phyloP scores from a whole-genome alignment of 805 yeast species.

The Saccharomycopsis babjevae region DNA sequence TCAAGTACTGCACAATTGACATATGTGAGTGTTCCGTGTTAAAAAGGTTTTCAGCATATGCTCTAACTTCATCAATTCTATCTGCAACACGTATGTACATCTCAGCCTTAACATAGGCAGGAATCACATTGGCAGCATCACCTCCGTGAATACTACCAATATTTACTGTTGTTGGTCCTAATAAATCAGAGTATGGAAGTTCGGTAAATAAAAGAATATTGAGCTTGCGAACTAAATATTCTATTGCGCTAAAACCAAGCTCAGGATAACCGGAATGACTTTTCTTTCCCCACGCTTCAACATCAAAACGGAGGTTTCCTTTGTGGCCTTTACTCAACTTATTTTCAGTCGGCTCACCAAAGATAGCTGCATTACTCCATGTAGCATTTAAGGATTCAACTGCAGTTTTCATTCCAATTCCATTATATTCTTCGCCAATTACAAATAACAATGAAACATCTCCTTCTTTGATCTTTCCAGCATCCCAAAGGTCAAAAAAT shows the following conservation, averaged over 20 bases:
- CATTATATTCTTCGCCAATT: slow-evolving; percentile 60
- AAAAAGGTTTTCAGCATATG: not conserved
- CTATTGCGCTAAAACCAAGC: slow-evolving; percentile 52
- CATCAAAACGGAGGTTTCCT: slow-evolving; percentile 38
- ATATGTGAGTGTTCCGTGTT: not conserved
- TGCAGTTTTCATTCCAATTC: slow-evolving; percentile 50
- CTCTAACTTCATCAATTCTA: slow-evolving; percentile 21
- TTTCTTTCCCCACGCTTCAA: slow-evolving; percentile 41
- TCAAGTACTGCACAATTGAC: slow-evolving; percentile 13
- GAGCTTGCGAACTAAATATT: slow-evolving; percentile 41
- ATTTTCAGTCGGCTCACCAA: slow-evolving; percentile 68
- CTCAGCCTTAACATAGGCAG: slow-evolving; percentile 44
- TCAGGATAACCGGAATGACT: slow-evolving; percentile 65
- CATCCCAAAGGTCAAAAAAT: slow-evolving; percentile 34
- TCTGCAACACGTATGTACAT: slow-evolving; percentile 45
- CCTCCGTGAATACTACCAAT: slow-evolving; percentile 51
- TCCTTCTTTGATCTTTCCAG: slow-evolving; percentile 35
- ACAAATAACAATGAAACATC: slow-evolving; percentile 52
- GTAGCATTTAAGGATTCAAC: slow-evolving; percentile 29
- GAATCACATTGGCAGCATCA: slow-evolving; percentile 55
- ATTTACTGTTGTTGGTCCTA: slow-evolving; percentile 54
- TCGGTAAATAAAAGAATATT: slow-evolving; percentile 33
- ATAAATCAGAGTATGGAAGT: slow-evolving; percentile 41
- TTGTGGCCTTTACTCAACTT: slow-evolving; percentile 66
- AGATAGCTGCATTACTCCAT: slow-evolving; percentile 52